These are phyloP conservation scores for Fonsecaea nubica DNA, from an alignment of 2,329 filamentous ascomycete species.

Conservation along the genomic window DNA sequence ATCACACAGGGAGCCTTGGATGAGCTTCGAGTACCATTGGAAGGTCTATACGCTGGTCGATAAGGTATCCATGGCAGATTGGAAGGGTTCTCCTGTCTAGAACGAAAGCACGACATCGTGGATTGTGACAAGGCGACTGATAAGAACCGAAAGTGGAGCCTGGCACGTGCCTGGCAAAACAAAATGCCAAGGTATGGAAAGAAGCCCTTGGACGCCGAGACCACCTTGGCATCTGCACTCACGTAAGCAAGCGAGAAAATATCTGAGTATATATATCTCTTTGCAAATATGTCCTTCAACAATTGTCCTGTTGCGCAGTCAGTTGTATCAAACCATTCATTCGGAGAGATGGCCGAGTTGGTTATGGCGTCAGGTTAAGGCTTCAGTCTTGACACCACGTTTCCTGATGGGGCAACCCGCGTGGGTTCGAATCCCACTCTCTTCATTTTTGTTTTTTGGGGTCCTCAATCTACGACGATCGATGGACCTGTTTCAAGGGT, in stretches of 20 bases:
- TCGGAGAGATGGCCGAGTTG: constrained; percentile 29
- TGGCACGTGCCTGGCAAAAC: no score
- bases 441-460: constrained; percentile 22
- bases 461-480: background rate
- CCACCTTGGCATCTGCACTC: background rate
- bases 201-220: background rate
- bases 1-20: background rate
- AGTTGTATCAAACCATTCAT: background rate
- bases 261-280: no score
- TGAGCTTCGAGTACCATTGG: no score
- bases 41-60: background rate
- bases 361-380: constrained; percentile 34
- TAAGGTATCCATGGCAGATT: background rate
- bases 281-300: background rate
- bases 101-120: background rate
- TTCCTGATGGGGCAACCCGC: constrained; percentile 31
- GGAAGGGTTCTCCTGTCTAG: background rate
- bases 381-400: constrained; percentile 29
- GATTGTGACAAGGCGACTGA: background rate
- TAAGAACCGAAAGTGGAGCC: background rate
- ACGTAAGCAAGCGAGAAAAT: no score
- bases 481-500: no score
- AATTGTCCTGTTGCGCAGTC: background rate
- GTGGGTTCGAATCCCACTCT: constrained; percentile 32
- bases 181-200: background rate